Percentiles rank a stretch among this genome's conserved stretches.
Conservation (phyloP, 169 alveolate genomes). For the Sarcocystis neurona region DNA sequence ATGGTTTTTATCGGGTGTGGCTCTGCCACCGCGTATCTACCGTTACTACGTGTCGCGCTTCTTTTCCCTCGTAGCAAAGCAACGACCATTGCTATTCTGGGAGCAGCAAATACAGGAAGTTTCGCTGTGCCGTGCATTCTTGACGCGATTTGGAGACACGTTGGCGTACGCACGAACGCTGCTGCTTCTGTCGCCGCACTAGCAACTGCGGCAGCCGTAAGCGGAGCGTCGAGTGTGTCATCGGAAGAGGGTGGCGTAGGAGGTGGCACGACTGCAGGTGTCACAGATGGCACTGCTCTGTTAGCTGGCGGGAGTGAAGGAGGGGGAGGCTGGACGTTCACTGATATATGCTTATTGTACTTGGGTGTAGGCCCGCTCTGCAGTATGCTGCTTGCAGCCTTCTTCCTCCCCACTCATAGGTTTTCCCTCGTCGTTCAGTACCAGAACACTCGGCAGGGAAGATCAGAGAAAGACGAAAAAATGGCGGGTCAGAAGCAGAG, state of each 20-base stretch:
- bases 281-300: too few relatives aligned
- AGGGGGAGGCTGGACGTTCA: conserved; percentile 12
- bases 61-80: conserved; percentile 23
- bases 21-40: conserved; percentile 55
- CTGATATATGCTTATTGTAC: not conserved
- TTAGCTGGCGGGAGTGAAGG: too few relatives aligned
- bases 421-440: too few relatives aligned
- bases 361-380: not conserved
- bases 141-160: conserved; percentile 32
- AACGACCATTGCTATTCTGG: conserved; percentile 44
- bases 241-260: too few relatives aligned
- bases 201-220: too few relatives aligned
- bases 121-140: conserved; percentile 55
- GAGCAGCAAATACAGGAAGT: conserved; percentile 49
- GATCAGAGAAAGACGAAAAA: too few relatives aligned
- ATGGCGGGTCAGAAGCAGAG: too few relatives aligned
- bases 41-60: conserved; percentile 11
- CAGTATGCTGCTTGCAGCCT: not conserved
- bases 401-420: not conserved
- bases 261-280: too few relatives aligned
- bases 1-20: conserved; percentile 47
- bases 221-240: too few relatives aligned
- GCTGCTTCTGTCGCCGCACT: too few relatives aligned
- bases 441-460: too few relatives aligned
- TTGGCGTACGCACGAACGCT: too few relatives aligned